phyloP scores from a whole-genome alignment of 305 asterid genomes.

The Rubia occidens region DNA sequence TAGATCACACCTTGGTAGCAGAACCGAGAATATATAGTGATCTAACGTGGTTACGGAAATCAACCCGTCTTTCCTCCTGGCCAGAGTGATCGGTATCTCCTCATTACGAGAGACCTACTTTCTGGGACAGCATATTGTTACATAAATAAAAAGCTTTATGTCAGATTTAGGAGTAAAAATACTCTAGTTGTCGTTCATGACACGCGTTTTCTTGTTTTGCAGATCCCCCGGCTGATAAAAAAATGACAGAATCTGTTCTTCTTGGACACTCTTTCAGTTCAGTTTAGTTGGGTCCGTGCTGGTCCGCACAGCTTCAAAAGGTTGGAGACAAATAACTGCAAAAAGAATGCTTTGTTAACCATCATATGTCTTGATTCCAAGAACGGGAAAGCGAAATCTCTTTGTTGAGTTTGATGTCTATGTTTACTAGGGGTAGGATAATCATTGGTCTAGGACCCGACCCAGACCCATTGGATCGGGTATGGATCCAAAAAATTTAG shows the following conservation, averaged over 20 bases:
- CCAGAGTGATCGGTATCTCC: too few species aligned
- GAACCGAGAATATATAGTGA: neutral
- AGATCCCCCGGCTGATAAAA: neutral
- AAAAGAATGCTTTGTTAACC: neutral
- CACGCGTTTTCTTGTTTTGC: constrained; percentile 7
- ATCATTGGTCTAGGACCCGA: too few species aligned
- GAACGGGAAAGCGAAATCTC: neutral
- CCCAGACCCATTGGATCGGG: too few species aligned
- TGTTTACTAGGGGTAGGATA: neutral
- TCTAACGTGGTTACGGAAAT: neutral
- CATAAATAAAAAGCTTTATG: neutral
- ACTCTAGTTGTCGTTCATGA: neutral
- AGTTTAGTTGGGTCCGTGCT: constrained; percentile 6
- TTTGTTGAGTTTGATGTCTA: neutral
- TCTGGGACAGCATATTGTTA: neutral
- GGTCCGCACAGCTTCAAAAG: neutral
- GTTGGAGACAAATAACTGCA: neutral
- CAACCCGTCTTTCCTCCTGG: neutral
- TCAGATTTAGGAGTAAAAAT: neutral
- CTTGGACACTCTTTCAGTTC: neutral
- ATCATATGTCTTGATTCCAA: neutral
- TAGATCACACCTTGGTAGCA: neutral
- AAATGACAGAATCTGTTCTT: neutral
- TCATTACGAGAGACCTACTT: neutral
- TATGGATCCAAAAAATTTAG: too few species aligned